These are phyloP conservation scores for Clavispora carvajalis DNA, from an alignment of 805 yeast species.

Conservation along the genomic window DNA sequence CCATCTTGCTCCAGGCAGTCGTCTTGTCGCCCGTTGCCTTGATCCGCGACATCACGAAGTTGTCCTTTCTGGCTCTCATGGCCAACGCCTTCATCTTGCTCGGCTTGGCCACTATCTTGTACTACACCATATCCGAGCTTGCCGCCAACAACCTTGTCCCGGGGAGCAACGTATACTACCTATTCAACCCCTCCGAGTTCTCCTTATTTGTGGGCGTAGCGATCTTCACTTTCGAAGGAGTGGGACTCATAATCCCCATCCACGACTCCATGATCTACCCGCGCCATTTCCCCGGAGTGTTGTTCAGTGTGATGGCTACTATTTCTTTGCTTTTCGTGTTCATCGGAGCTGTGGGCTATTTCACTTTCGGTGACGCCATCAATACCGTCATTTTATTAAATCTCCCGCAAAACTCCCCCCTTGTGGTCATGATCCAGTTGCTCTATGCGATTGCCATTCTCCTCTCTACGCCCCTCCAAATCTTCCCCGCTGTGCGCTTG, in stretches of 20 bases:
- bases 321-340: conserved; percentile 59
- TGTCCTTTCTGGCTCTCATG: conserved; percentile 64
- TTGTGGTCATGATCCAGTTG: conserved; percentile 61
- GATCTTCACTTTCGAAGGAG: conserved; percentile 85
- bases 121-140: conserved; percentile 47
- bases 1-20: conserved; percentile 52
- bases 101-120: conserved; percentile 62
- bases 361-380: conserved; percentile 60
- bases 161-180: conserved; percentile 44
- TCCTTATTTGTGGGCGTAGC: conserved; percentile 78
- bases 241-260: conserved; percentile 75
- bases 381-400: conserved; percentile 68
- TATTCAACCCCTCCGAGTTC: conserved; percentile 54
- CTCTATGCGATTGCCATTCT: conserved; percentile 71
- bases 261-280: conserved; percentile 79
- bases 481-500: conserved; percentile 73
- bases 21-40: conserved; percentile 65
- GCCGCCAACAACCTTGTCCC: conserved; percentile 31
- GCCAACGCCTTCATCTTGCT: conserved; percentile 66
- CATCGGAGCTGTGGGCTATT: conserved; percentile 64
- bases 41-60: conserved; percentile 69
- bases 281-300: conserved; percentile 62
- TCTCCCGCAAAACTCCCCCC: conserved; percentile 60
- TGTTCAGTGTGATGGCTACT: conserved; percentile 55
- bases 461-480: conserved; percentile 74